phyloP scores from a whole-genome alignment of 306 rosid genomes.

The Cucurbita moschata region DNA sequence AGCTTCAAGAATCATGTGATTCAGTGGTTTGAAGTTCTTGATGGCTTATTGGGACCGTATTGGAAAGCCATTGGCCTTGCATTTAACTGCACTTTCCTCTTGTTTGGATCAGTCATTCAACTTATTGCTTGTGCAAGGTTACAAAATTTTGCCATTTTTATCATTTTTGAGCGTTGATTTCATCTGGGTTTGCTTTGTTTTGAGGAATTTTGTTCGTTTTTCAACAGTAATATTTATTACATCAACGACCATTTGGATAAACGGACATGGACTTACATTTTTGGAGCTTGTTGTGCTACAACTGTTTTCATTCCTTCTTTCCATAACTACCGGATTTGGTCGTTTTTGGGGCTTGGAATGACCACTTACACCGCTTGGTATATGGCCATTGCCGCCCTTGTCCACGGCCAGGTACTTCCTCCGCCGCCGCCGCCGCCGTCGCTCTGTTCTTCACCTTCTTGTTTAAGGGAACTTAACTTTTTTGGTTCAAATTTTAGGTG shows the following conservation, averaged over 20 bases:
- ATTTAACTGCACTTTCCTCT: slow-evolving; percentile 91
- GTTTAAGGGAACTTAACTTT: neutral
- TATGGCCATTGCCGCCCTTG: slow-evolving; percentile 46
- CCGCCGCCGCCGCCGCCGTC: neutral
- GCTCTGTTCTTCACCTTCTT: neutral
- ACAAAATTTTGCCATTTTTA: neutral
- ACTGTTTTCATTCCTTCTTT: slow-evolving; percentile 94
- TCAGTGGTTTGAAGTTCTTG: slow-evolving; percentile 99
- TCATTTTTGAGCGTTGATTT: neutral
- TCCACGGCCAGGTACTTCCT: slow-evolving; percentile 65
- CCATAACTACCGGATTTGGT: slow-evolving; percentile 93
- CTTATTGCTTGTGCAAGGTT: slow-evolving; percentile 97
- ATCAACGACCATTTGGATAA: slow-evolving; percentile 88
- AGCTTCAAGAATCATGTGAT: slow-evolving; percentile 91
- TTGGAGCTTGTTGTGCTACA: slow-evolving; percentile 99
- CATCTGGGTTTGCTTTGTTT: neutral
- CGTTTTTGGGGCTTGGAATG: slow-evolving; percentile 97
- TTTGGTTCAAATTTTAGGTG: slow-evolving; percentile 11
- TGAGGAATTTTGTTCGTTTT: neutral
- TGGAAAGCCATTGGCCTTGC: slow-evolving; percentile 91
- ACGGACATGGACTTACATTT: slow-evolving; percentile 92
- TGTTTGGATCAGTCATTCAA: slow-evolving; percentile 96
- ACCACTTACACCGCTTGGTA: slow-evolving; percentile 99
- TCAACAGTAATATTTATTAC: slow-evolving; percentile 78
- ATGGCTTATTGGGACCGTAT: slow-evolving; percentile 73